Conservation (phyloP, 2,329 filamentous ascomycete genomes). For the Pseudogymnoascus destructans region DNA sequence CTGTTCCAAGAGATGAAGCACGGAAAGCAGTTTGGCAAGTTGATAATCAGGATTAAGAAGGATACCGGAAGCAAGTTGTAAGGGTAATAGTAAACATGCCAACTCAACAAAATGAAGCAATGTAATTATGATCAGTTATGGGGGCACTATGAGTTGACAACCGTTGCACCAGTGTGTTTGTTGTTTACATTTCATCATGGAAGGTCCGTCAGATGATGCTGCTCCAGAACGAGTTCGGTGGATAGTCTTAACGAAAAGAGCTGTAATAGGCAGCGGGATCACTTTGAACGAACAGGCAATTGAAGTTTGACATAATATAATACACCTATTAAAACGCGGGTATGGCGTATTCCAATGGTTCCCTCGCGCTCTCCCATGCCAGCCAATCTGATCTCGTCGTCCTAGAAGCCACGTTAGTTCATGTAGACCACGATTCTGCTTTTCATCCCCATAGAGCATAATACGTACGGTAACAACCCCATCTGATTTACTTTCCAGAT, state of each 20-base stretch:
- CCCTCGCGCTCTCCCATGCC: conserved; percentile 59
- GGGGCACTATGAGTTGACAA: neutral
- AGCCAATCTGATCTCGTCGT: conserved; percentile 96
- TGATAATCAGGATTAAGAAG: conserved; percentile 59
- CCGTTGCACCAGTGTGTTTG: neutral
- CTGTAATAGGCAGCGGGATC: neutral
- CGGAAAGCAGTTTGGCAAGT: conserved; percentile 79
- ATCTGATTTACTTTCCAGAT: conserved; percentile 96
- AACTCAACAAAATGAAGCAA: neutral
- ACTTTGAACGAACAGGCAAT: neutral
- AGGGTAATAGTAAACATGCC: neutral
- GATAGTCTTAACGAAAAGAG: neutral
- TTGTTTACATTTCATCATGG: neutral
- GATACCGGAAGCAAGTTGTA: conserved; percentile 10
- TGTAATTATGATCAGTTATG: neutral
- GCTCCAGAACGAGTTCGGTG: neutral
- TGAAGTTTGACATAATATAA: conserved; percentile 6
- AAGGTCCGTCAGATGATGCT: neutral
- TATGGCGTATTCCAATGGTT: conserved; percentile 25
- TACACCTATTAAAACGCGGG: conserved; percentile 23
- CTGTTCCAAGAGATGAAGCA: conserved; percentile 83
- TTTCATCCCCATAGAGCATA: neutral
- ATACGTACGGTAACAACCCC: conserved; percentile 76
- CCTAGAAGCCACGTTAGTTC: conserved; percentile 31
- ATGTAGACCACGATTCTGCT: neutral